phyloP scores from a whole-genome alignment of 306 rosid genomes.

The Vigna hirtella region DNA sequence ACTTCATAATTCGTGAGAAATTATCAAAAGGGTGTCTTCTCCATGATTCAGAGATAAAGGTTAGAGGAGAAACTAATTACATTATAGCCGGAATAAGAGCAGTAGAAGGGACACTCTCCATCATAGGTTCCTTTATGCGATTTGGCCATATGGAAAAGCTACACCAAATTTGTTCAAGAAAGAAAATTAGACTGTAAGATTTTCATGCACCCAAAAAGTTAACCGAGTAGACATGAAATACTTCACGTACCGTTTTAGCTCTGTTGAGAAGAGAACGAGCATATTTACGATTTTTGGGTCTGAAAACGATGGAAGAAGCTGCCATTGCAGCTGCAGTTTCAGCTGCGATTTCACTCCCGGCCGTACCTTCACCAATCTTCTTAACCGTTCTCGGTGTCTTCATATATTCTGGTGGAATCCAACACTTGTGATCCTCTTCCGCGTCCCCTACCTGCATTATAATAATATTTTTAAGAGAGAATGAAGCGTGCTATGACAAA shows the following conservation, averaged over 20 bases:
- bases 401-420: slow-evolving; percentile 87
- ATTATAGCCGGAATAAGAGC: slow-evolving; percentile 87
- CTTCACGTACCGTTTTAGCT: slow-evolving; percentile 72
- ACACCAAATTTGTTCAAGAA: not conserved
- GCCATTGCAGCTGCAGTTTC: slow-evolving; percentile 97
- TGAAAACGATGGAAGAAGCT: slow-evolving; percentile 73
- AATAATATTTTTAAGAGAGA: too few relatives aligned
- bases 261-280: slow-evolving; percentile 82
- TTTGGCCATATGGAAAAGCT: slow-evolving; percentile 79
- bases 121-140: slow-evolving; percentile 77
- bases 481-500: not conserved
- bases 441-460: slow-evolving; percentile 81
- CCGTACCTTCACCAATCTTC: slow-evolving; percentile 53
- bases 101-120: slow-evolving; percentile 97
- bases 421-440: slow-evolving; percentile 72
- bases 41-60: not conserved
- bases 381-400: slow-evolving; percentile 69
- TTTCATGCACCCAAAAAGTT: not conserved
- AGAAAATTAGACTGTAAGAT: not conserved
- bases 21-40: not conserved
- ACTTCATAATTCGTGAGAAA: not conserved
- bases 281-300: slow-evolving; percentile 51
- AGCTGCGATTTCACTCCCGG: slow-evolving; percentile 87
- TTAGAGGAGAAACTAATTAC: slow-evolving; percentile 44
- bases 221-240: not conserved